Evolutionary conservation across 169 alveolate species (phyloP).

Genomic region (Plasmodium berghei): DNA sequence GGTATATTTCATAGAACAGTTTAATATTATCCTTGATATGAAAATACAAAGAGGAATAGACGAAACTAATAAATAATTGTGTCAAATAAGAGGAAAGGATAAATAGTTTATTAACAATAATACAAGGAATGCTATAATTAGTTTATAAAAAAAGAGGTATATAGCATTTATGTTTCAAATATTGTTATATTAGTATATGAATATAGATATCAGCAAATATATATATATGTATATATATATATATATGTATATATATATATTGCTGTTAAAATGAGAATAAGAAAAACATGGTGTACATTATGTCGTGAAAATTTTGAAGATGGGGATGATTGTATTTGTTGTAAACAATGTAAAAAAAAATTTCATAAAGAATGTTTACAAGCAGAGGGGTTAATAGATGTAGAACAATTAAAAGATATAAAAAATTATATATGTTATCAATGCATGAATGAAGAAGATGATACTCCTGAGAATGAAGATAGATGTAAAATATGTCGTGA

Average conservation of each 20-base stretch:
- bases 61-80: no score
- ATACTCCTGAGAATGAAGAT: slow-evolving; percentile 87
- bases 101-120: no score
- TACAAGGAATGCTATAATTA: no score
- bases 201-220: not conserved
- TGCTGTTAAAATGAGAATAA: slow-evolving; percentile 82
- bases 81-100: no score
- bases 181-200: not conserved
- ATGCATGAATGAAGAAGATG: slow-evolving; percentile 83
- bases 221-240: slow-evolving; percentile 1
- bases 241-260: slow-evolving; percentile 11
- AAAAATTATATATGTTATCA: slow-evolving; percentile 86
- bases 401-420: slow-evolving; percentile 78
- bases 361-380: slow-evolving; percentile 86
- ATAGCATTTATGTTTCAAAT: no score
- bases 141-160: not conserved
- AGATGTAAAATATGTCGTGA: slow-evolving; percentile 89
- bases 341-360: slow-evolving; percentile 84
- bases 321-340: slow-evolving; percentile 81
- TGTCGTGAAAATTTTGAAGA: slow-evolving; percentile 86
- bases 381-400: slow-evolving; percentile 77
- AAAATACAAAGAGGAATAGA: no score
- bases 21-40: no score
- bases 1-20: no score
- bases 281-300: slow-evolving; percentile 86